Conservation (phyloP, 441 rosid genomes). For the Pelargonium exstipulatum region DNA sequence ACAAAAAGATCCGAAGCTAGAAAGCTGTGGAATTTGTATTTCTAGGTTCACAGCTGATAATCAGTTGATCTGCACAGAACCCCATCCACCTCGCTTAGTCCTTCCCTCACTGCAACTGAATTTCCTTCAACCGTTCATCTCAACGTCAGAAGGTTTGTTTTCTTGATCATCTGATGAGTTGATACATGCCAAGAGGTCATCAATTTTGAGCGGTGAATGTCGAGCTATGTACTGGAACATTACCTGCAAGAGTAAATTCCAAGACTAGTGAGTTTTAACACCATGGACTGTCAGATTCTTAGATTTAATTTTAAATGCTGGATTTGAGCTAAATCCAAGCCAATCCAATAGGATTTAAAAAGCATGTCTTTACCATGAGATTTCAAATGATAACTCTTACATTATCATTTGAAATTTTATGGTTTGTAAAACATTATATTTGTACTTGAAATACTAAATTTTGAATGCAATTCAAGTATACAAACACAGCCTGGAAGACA, state of each 20-base stretch:
- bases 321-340: no score
- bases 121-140: constrained; percentile 53
- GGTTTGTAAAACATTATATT: no score
- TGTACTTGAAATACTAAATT: no score
- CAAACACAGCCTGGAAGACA: not conserved
- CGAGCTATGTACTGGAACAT: constrained; percentile 71
- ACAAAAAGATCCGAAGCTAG: not conserved
- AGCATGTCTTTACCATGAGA: no score
- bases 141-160: constrained; percentile 44
- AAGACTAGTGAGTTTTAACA: not conserved
- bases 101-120: not conserved
- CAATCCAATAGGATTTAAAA: no score
- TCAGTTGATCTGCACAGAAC: no score
- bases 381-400: no score
- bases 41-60: not conserved
- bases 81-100: not conserved
- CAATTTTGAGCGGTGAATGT: constrained; percentile 65
- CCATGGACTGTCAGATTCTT: not conserved
- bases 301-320: not conserved
- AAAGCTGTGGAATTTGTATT: not conserved
- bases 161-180: constrained; percentile 45
- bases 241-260: constrained; percentile 43
- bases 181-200: constrained; percentile 57
- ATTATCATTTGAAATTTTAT: no score
- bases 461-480: no score